A percentile compares a stretch with the other conserved stretches of the same genome.
phyloP scores from a whole-genome alignment of 2,329 filamentous ascomycete species.

The Ceratocystiopsis sp. region DNA sequence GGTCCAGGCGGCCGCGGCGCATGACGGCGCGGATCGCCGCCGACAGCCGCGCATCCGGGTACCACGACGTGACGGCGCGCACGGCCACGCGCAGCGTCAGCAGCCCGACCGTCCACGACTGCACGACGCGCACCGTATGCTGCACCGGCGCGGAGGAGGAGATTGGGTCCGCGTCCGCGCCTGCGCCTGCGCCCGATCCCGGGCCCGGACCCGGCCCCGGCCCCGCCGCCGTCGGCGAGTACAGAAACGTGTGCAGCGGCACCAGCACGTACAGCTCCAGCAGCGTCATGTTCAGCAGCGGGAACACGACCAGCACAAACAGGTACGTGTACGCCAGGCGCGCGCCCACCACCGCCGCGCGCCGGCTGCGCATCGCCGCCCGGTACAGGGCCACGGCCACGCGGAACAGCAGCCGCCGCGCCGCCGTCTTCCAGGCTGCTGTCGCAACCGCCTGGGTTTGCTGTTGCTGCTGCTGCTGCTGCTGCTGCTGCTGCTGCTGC shows the following conservation, averaged over 20 bases:
- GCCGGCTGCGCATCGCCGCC: slow-evolving; percentile 15
- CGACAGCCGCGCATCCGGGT: slow-evolving; percentile 54
- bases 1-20: slow-evolving; percentile 58
- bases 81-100: slow-evolving; percentile 72
- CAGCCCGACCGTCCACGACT: slow-evolving; percentile 86
- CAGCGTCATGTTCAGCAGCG: slow-evolving; percentile 59
- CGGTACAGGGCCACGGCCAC: slow-evolving; percentile 12
- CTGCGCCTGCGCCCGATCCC: slow-evolving; percentile 12
- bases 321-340: slow-evolving; percentile 57
- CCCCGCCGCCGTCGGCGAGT: slow-evolving; percentile 15
- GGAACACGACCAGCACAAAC: slow-evolving; percentile 61
- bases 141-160: slow-evolving; percentile 19
- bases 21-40: slow-evolving; percentile 59
- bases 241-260: slow-evolving; percentile 67
- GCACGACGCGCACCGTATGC: slow-evolving; percentile 72
- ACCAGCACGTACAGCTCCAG: slow-evolving; percentile 81
- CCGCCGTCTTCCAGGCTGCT: slow-evolving; percentile 6
- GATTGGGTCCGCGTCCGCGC: slow-evolving; percentile 16
- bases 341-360: slow-evolving; percentile 16
- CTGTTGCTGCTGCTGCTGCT: background rate
- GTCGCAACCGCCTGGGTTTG: background rate
- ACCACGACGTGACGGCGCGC: slow-evolving; percentile 49
- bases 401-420: slow-evolving; percentile 7
- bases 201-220: slow-evolving; percentile 8
- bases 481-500: background rate